phyloP scores from a whole-genome alignment of 2,329 filamentous ascomycete genomes.

The Fusarium robinianum region DNA sequence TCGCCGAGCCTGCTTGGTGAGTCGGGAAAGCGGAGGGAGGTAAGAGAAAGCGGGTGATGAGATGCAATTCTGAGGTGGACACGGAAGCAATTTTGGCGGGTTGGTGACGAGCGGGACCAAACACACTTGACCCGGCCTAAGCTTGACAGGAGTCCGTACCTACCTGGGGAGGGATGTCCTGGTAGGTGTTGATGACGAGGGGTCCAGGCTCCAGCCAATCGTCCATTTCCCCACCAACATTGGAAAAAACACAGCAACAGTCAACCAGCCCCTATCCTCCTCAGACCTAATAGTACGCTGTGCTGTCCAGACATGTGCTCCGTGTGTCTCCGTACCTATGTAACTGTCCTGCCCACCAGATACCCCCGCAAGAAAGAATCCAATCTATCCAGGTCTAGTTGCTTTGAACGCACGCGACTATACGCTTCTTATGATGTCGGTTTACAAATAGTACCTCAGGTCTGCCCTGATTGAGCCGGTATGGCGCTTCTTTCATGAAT shows the following conservation, averaged over 20 bases:
- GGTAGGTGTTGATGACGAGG: constrained; percentile 2
- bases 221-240: neutral
- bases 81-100: constrained; percentile 37
- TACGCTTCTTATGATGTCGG: constrained; percentile 16
- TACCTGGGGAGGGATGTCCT: constrained; percentile 16
- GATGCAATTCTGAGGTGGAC: constrained; percentile 33
- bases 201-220: constrained; percentile 19
- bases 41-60: constrained; percentile 22
- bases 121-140: constrained; percentile 4
- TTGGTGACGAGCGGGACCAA: constrained; percentile 36
- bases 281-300: too few relatives aligned
- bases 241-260: neutral
- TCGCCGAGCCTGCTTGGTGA: constrained; percentile 31
- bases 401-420: constrained; percentile 21
- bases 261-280: too few relatives aligned
- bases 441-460: neutral
- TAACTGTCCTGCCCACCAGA: too few relatives aligned
- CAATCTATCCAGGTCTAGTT: neutral
- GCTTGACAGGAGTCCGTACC: too few relatives aligned
- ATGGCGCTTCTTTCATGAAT: too few relatives aligned
- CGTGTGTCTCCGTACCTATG: too few relatives aligned
- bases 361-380: neutral
- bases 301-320: too few relatives aligned
- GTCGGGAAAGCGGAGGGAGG: constrained; percentile 23
- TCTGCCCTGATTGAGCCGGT: too few relatives aligned